phyloP scores from a whole-genome alignment of 768 basidiomycete genomes.

The Pleurotus tuber-regium region DNA sequence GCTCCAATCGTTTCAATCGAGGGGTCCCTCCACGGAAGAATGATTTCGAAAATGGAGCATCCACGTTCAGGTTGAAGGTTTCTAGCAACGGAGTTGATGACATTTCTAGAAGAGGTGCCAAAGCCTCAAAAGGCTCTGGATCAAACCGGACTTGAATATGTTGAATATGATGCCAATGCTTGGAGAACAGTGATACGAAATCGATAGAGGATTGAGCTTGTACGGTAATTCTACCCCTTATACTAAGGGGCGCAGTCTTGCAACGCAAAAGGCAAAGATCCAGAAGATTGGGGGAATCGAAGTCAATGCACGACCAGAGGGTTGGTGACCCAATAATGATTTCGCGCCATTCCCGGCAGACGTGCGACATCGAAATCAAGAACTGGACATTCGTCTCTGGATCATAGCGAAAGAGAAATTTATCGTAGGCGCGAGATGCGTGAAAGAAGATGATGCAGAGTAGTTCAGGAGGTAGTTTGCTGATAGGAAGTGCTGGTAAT shows the following conservation, averaged over 20 bases:
- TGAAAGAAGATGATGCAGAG: not conserved
- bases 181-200: not conserved
- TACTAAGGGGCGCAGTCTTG: conserved; percentile 7
- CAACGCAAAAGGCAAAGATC: conserved; percentile 17
- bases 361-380: not conserved
- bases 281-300: conserved; percentile 8
- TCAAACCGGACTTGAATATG: not conserved
- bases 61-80: not conserved
- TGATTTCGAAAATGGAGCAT: not conserved
- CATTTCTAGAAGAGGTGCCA: not conserved
- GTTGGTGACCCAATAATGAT: not conserved
- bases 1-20: not conserved
- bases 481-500: not conserved
- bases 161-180: not conserved
- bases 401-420: too few species aligned
- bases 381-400: not conserved
- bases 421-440: not conserved
- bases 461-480: not conserved
- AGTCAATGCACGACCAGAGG: not conserved
- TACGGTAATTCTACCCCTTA: not conserved
- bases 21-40: not conserved
- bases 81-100: not conserved
- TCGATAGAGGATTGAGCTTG: not conserved
- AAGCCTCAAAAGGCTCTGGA: not conserved
- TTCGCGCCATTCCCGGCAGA: not conserved